A percentile compares a stretch with the other conserved stretches of the same genome.
phyloP scores from a whole-genome alignment of 2,329 filamentous ascomycete species.

The Dactylellina cionopaga region DNA sequence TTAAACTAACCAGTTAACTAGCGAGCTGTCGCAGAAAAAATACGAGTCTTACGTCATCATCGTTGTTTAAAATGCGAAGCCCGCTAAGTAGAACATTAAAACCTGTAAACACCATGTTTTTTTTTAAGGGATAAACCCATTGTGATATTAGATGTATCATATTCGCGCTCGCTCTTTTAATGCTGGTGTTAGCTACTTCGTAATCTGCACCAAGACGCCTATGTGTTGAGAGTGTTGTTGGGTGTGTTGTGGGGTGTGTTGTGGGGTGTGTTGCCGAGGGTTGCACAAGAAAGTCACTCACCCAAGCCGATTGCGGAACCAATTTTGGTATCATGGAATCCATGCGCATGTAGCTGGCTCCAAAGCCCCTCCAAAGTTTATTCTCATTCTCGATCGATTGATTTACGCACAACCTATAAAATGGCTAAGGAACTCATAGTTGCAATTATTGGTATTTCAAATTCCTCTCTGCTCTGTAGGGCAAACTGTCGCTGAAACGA shows the following conservation, averaged over 20 bases:
- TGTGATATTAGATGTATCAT: too few relatives aligned
- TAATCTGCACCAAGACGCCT: too few relatives aligned
- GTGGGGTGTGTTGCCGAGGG: constrained; percentile 46
- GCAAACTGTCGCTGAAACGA: constrained; percentile 8
- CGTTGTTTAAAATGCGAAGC: too few relatives aligned
- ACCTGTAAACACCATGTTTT: too few relatives aligned
- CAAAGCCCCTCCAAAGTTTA: background rate
- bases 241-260: constrained; percentile 23
- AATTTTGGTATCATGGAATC: constrained; percentile 1
- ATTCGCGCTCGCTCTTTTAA: too few relatives aligned
- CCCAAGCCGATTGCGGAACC: constrained; percentile 43
- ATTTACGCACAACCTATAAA: background rate
- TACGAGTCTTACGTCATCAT: too few relatives aligned
- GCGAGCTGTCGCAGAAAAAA: too few relatives aligned
- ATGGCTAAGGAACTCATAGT: constrained; percentile 50
- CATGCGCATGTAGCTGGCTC: background rate
- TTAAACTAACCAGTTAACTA: too few relatives aligned
- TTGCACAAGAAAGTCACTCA: constrained; percentile 36
- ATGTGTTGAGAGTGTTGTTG: too few relatives aligned
- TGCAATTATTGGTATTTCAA: constrained; percentile 50
- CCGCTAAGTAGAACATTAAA: too few relatives aligned
- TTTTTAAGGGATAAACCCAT: too few relatives aligned
- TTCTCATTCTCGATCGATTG: background rate
- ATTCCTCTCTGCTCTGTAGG: background rate
- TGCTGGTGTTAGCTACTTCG: too few relatives aligned